These are phyloP conservation scores for Pseudozyma thailandica DNA, from an alignment of 1,284 basidiomycete species.

Conservation along the genomic window DNA sequence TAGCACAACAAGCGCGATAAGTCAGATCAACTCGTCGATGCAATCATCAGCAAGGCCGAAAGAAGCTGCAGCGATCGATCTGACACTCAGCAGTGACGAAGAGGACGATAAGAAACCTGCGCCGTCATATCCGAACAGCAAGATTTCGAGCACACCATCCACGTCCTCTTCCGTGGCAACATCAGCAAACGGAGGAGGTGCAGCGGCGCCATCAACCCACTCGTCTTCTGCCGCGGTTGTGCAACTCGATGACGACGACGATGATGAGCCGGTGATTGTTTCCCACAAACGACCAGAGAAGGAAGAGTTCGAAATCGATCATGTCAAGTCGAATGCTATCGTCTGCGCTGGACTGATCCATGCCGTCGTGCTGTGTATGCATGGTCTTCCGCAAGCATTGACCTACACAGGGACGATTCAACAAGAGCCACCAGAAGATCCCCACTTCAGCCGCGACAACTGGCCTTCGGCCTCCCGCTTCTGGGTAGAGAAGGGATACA, in stretches of 20 bases:
- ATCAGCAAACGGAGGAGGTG: neutral
- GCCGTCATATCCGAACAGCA: conserved; percentile 18
- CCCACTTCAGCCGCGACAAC: conserved; percentile 28
- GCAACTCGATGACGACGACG: conserved; percentile 53
- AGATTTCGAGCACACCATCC: neutral
- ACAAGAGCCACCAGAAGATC: conserved; percentile 41
- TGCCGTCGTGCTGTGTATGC: conserved; percentile 58
- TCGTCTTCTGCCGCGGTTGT: conserved; percentile 3
- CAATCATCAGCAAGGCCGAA: neutral
- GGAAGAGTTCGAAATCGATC: conserved; percentile 43
- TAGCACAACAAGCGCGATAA: neutral
- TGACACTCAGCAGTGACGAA: conserved; percentile 40
- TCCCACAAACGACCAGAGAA: conserved; percentile 25
- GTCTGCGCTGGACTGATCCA: conserved; percentile 62
- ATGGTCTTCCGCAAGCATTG: conserved; percentile 53
- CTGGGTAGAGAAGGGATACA: conserved; percentile 56
- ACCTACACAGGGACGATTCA: conserved; percentile 27
- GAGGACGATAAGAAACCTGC: too few species aligned
- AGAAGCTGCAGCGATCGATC: conserved; percentile 25
- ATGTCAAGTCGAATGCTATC: conserved; percentile 43
- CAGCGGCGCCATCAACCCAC: neutral
- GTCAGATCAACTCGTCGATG: neutral
- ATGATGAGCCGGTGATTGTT: conserved; percentile 57
- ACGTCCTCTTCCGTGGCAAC: neutral
- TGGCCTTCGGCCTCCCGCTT: conserved; percentile 49